Percentiles rank a stretch among this genome's conserved stretches.
These are phyloP conservation scores for Fusarium transvaalense DNA, from an alignment of 2,329 filamentous ascomycete genomes.

Conservation along the genomic window DNA sequence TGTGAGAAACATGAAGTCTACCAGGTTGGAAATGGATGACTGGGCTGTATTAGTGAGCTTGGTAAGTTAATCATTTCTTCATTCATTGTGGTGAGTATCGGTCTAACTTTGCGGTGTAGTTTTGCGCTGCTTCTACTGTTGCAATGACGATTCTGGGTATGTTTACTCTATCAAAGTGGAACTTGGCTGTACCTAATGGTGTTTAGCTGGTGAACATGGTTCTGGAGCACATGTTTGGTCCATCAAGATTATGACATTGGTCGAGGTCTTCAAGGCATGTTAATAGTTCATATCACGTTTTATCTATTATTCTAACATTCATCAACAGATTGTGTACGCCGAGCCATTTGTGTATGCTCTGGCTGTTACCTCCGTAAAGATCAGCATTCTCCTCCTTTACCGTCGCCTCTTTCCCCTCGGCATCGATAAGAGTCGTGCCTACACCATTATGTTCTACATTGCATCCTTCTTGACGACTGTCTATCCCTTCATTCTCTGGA, in stretches of 20 bases:
- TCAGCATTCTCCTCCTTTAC: slow-evolving; percentile 22
- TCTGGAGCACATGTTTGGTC: slow-evolving; percentile 24
- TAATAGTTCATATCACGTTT: fast-evolving
- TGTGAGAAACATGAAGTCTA: slow-evolving; percentile 27
- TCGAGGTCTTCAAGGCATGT: slow-evolving; percentile 10
- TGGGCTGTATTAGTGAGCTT: slow-evolving; percentile 17
- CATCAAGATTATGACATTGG: slow-evolving; percentile 7
- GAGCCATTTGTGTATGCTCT: slow-evolving; percentile 22
- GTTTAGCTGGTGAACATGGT: not conserved
- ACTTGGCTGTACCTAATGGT: not conserved
- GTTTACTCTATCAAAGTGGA: fast-evolving
- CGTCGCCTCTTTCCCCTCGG: slow-evolving; percentile 23
- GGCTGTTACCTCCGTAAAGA: slow-evolving; percentile 24
- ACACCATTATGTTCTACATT: slow-evolving; percentile 17
- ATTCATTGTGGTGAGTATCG: fast-evolving
- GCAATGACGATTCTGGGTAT: slow-evolving; percentile 14
- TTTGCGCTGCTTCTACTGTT: slow-evolving; percentile 7
- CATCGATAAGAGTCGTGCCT: slow-evolving; percentile 15
- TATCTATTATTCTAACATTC: not conserved
- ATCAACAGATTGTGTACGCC: slow-evolving; percentile 10
- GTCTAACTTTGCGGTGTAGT: not conserved
- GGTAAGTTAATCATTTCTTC: not conserved
- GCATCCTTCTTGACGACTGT: not conserved
- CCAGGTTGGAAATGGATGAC: slow-evolving; percentile 14
- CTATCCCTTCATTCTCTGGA: slow-evolving; percentile 23